phyloP scores from a whole-genome alignment of 2,329 filamentous ascomycete species.

The Alternaria ventricosa region DNA sequence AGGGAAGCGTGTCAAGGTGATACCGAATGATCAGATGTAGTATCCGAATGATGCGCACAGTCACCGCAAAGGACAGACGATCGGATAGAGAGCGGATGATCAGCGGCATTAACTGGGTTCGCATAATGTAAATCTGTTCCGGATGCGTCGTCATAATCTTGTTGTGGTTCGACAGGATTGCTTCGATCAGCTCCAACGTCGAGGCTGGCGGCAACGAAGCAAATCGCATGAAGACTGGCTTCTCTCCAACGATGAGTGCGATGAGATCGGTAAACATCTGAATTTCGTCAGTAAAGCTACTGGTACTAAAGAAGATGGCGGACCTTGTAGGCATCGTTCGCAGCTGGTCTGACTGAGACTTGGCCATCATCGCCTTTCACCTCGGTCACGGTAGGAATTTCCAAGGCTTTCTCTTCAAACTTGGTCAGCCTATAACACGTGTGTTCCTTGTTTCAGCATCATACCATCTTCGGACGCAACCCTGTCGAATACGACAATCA shows the following conservation, averaged over 20 bases:
- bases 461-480: slow-evolving; percentile 80
- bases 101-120: slow-evolving; percentile 80
- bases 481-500: slow-evolving; percentile 92
- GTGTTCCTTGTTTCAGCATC: not conserved
- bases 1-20: slow-evolving; percentile 75
- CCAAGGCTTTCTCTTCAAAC: slow-evolving; percentile 47
- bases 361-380: slow-evolving; percentile 70
- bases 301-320: not conserved
- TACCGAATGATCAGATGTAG: slow-evolving; percentile 80
- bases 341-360: slow-evolving; percentile 73
- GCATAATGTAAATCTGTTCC: slow-evolving; percentile 81
- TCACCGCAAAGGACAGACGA: slow-evolving; percentile 78
- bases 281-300: slow-evolving; percentile 4
- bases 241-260: slow-evolving; percentile 82
- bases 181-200: slow-evolving; percentile 90
- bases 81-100: slow-evolving; percentile 79
- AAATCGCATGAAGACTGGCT: slow-evolving; percentile 81
- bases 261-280: slow-evolving; percentile 89
- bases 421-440: slow-evolving; percentile 16
- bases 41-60: slow-evolving; percentile 81
- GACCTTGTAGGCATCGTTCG: slow-evolving; percentile 82
- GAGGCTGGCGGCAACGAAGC: slow-evolving; percentile 80
- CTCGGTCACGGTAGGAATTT: slow-evolving; percentile 68
- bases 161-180: slow-evolving; percentile 85
- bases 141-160: slow-evolving; percentile 77